phyloP scores from a whole-genome alignment of 23 red algal genomes.

The Pyropia yezoensis region DNA sequence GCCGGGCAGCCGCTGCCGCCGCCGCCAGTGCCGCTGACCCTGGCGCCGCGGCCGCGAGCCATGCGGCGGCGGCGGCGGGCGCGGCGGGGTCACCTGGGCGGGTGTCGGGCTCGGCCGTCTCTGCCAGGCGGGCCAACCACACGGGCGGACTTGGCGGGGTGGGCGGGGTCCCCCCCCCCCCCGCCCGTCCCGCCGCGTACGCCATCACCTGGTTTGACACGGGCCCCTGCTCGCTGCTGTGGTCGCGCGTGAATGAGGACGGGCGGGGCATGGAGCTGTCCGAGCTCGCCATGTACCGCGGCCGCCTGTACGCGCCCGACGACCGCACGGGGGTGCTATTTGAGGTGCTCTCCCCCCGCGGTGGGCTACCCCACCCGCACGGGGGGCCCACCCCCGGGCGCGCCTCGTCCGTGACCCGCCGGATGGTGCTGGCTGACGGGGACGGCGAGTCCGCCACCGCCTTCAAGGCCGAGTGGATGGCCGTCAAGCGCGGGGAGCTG shows the following conservation, averaged over 20 bases:
- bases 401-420: slow-evolving; percentile 15
- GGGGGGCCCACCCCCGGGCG: not conserved
- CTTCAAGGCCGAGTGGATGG: slow-evolving; percentile 92
- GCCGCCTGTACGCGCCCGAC: slow-evolving; percentile 31
- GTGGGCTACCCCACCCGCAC: not conserved
- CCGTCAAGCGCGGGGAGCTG: slow-evolving; percentile 48
- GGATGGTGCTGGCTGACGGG: slow-evolving; percentile 35
- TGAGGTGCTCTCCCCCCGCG: slow-evolving; percentile 41
- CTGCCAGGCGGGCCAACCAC: too few species aligned
- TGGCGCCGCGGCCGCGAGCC: too few species aligned
- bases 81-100: too few species aligned
- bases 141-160: too few species aligned
- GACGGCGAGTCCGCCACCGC: slow-evolving; percentile 24
- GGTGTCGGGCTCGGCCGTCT: too few species aligned
- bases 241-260: slow-evolving; percentile 15
- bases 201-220: too few species aligned
- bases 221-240: too few species aligned
- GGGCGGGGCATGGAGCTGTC: slow-evolving; percentile 77
- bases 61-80: too few species aligned
- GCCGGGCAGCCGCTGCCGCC: too few species aligned
- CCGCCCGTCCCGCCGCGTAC: too few species aligned
- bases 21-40: too few species aligned
- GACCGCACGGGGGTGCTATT: slow-evolving; percentile 75
- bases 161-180: too few species aligned
- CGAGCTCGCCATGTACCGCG: slow-evolving; percentile 40